phyloP scores from a whole-genome alignment of 208 protist genomes.

The Acanthamoeba sp. region DNA sequence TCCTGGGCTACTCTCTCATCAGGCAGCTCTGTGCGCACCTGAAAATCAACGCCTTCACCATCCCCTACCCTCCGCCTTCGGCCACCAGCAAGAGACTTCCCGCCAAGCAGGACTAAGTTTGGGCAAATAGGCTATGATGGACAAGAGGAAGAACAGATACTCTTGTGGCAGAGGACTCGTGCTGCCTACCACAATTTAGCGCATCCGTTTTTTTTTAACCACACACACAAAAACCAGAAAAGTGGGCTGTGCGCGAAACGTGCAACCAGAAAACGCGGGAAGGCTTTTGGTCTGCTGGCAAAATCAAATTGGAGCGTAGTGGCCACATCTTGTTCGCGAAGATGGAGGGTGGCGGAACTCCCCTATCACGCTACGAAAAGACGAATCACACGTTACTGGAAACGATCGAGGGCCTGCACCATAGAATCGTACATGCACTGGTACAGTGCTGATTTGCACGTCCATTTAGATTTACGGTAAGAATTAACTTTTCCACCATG shows the following conservation, averaged over 20 bases:
- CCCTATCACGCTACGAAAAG: neutral
- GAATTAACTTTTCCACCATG: neutral
- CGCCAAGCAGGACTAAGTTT: neutral
- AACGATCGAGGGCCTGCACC: neutral
- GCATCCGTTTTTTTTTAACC: too few species aligned
- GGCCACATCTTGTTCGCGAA: too few species aligned
- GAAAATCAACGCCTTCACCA: slow-evolving; percentile 33
- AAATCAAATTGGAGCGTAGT: too few species aligned
- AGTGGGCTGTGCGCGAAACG: too few species aligned
- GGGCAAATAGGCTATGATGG: too few species aligned
- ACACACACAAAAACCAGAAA: too few species aligned
- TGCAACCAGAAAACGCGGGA: too few species aligned
- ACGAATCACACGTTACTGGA: slow-evolving; percentile 1
- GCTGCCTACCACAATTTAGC: too few species aligned
- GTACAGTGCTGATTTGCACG: neutral
- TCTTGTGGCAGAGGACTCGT: too few species aligned
- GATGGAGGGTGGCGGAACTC: neutral
- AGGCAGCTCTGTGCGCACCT: slow-evolving; percentile 58
- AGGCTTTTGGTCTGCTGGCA: too few species aligned
- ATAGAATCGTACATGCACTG: neutral
- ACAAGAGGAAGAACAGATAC: too few species aligned
- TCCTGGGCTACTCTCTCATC: slow-evolving; percentile 20
- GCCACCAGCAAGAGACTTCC: neutral
- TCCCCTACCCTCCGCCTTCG: slow-evolving; percentile 5
- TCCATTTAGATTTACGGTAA: too few species aligned